phyloP scores from a whole-genome alignment of 169 alveolate genomes.

The Plasmodium fragile region DNA sequence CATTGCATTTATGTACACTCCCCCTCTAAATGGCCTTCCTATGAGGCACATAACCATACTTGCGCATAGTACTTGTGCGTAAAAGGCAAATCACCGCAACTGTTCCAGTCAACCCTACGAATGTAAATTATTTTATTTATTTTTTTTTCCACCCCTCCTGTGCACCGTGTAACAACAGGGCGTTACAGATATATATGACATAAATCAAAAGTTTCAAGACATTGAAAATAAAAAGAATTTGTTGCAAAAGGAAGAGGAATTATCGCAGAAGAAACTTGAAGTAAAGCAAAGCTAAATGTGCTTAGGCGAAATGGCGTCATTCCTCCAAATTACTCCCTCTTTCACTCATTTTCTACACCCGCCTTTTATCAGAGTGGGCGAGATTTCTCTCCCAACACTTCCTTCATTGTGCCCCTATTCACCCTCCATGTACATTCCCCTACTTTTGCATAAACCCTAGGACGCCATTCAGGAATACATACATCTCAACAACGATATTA shows the following conservation, averaged over 20 bases:
- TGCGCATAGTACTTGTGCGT: background rate
- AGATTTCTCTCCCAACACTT: background rate
- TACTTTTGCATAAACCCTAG: background rate
- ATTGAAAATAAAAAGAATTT: conserved; percentile 67
- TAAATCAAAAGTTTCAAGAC: conserved; percentile 66
- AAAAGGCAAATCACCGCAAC: background rate
- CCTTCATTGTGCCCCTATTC: background rate
- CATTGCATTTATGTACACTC: background rate
- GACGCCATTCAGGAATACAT: conserved; percentile 58
- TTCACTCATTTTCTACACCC: background rate
- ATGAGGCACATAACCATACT: background rate
- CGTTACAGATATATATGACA: conserved; percentile 72
- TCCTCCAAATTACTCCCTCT: background rate
- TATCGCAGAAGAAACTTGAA: conserved; percentile 60
- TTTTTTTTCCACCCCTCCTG: background rate
- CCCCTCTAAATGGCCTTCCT: background rate
- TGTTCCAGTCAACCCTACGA: background rate
- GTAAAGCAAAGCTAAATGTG: background rate
- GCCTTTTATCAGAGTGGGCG: background rate
- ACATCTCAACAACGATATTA: conserved; percentile 34
- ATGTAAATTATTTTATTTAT: conserved; percentile 13
- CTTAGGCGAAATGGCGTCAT: background rate
- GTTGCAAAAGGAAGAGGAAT: conserved; percentile 59
- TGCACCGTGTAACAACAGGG: conserved; percentile 3
- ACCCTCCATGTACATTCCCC: background rate